phyloP scores from a whole-genome alignment of 192 early-diverging fungal species.

The Gryganskiella cystojenkinii region DNA sequence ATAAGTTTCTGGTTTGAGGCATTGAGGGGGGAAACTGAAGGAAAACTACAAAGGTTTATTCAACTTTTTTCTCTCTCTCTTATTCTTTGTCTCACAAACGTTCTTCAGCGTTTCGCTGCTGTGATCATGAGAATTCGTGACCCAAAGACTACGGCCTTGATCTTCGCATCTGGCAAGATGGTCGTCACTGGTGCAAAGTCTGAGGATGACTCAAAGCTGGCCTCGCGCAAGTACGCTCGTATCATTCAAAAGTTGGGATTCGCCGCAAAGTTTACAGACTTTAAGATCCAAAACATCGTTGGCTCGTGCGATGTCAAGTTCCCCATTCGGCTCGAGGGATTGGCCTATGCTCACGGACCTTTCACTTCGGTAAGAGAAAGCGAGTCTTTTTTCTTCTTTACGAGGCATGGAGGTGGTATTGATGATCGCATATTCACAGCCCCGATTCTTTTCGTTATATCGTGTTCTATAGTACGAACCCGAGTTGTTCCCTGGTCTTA shows the following conservation, averaged over 20 bases:
- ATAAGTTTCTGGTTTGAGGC: background rate
- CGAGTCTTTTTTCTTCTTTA: background rate
- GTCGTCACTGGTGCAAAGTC: slow-evolving; percentile 98
- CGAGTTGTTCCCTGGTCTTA: slow-evolving; percentile 98
- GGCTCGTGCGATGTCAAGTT: slow-evolving; percentile 99
- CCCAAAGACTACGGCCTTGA: slow-evolving; percentile 98
- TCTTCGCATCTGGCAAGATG: slow-evolving; percentile 99
- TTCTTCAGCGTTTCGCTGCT: slow-evolving; percentile 94
- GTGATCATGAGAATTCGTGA: slow-evolving; percentile 99
- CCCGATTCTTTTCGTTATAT: slow-evolving; percentile 1
- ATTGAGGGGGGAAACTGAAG: background rate
- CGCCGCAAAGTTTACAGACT: slow-evolving; percentile 96
- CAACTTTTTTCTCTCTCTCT: slow-evolving; percentile 29
- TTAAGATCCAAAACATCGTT: slow-evolving; percentile 99
- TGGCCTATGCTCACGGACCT: slow-evolving; percentile 92
- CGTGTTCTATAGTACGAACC: slow-evolving; percentile 86
- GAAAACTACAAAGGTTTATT: slow-evolving; percentile 22
- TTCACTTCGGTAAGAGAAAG: slow-evolving; percentile 82
- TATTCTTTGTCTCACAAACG: slow-evolving; percentile 10
- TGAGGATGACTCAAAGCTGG: slow-evolving; percentile 97
- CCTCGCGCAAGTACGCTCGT: slow-evolving; percentile 98
- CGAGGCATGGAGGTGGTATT: background rate
- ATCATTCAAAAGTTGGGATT: slow-evolving; percentile 99
- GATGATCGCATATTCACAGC: background rate
- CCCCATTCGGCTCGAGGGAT: slow-evolving; percentile 97